Evolutionary conservation across 805 yeast species (phyloP).

Genomic region (Myxozyma udenii): DNA sequence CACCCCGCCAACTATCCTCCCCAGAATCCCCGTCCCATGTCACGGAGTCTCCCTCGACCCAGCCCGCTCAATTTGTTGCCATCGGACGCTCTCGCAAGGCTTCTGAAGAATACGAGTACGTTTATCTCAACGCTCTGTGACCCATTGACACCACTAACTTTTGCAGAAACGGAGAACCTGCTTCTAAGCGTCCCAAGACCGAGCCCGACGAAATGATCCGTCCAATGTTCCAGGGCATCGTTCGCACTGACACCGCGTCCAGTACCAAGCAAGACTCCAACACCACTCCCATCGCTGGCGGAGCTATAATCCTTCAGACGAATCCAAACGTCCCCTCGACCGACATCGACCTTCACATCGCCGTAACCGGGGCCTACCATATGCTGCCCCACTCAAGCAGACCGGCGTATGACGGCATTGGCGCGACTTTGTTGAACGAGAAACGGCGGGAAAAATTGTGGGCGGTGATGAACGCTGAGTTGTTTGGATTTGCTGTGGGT

Average conservation of each 20-base stretch:
- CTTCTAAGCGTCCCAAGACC: conserved; percentile 5
- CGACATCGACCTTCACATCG: conserved; percentile 16
- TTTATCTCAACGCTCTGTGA: too few species aligned
- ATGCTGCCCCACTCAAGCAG: conserved; percentile 16
- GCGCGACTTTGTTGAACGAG: conserved; percentile 18
- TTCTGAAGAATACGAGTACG: conserved; percentile 4
- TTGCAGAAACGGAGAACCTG: conserved; percentile 1
- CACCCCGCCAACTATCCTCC: not conserved
- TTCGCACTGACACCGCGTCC: not conserved
- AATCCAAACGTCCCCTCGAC: conserved; percentile 15
- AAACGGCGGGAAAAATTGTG: conserved; percentile 26
- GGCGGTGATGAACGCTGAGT: conserved; percentile 25
- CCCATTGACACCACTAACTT: too few species aligned
- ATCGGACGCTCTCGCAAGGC: not conserved
- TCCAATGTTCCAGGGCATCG: conserved; percentile 5
- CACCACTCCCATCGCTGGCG: too few species aligned
- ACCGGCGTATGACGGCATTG: conserved; percentile 17
- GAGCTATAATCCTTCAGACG: too few species aligned
- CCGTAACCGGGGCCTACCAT: conserved; percentile 14
- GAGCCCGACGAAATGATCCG: conserved; percentile 13
- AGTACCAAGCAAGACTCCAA: too few species aligned
- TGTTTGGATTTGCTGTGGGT: conserved; percentile 23
- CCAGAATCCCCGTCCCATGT: not conserved
- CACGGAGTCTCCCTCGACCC: not conserved
- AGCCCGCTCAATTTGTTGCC: not conserved